Evolutionary conservation across 441 rosid genomes (phyloP), one percentile per base, ranked within the genome.

Genomic region (Populus hybrid): DNA sequence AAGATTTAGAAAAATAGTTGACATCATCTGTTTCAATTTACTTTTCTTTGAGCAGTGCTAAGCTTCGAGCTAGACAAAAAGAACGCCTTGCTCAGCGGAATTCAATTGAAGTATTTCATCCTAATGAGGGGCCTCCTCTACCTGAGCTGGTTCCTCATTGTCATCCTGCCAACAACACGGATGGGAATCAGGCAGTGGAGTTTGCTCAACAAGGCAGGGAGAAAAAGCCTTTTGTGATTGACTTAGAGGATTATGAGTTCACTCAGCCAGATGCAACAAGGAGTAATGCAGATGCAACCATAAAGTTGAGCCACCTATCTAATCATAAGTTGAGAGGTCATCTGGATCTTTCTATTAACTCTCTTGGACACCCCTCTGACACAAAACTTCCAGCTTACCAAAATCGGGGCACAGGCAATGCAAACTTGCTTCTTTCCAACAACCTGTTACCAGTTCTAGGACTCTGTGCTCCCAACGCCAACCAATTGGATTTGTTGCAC

Each of bases 51-150:
- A 68, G 76, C 96, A 97, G 99, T 87, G 68, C 86, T 73, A 97
- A 85, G 91, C 99, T 97, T 75, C 99, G 99, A 77, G 96, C 98
- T 66, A 91, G 99, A 82, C 99, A 97, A 84, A 97, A 95, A 79
- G 87, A 88, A 71, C 90, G 96, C 66, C 91, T 97, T 86, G 95
- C 98, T 46, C 86, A 73, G 79, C 89, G 90, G 77, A 91, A 85
- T 79, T 67, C 78, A 30, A 67, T 84, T 79, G 97, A 90, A 86
- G 96, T 86, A 72, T 85, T 87, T 73, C 74, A 16, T 69, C 89
- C 82, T n/a, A 76, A 66, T 74, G 91, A 85, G 73, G 80, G 66
- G 77, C 42, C 72, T 30, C 78, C 71, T 67, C 46, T 76, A 73
- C 81, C 83, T 74, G 88, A 84, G 36, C 61, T 40, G 9, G 53